Evolutionary conservation across 441 rosid species (phyloP).

Genomic region (Omphalea diandra): DNA sequence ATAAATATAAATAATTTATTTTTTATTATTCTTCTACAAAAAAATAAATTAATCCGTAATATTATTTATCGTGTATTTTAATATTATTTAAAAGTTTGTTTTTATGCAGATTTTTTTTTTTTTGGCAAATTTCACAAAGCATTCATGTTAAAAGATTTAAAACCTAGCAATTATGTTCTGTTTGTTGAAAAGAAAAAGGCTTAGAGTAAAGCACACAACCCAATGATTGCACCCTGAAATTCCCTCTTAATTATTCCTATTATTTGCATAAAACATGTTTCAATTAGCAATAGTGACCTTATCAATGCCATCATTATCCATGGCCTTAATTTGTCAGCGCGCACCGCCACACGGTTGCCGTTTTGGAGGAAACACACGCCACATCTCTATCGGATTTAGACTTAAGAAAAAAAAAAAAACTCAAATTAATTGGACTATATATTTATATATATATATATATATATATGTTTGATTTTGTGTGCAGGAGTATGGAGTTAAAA

Average conservation of each 20-base stretch:
- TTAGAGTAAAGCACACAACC: neutral
- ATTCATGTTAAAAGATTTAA: no score
- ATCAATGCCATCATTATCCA: neutral
- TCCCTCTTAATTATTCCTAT: no score
- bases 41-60: no score
- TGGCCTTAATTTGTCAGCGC: neutral
- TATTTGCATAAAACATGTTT: neutral
- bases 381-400: no score
- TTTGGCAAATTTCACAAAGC: neutral
- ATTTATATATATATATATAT: no score
- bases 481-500: conserved; percentile 65
- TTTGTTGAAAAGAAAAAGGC: neutral
- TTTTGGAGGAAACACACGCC: neutral
- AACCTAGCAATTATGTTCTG: neutral
- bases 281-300: conserved; percentile 13
- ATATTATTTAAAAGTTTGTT: no score
- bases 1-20: no score
- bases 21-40: no score
- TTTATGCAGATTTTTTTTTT: neutral
- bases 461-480: neutral
- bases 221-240: conserved; percentile 2
- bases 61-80: no score
- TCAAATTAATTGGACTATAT: no score
- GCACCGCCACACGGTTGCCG: neutral
- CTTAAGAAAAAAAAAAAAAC: neutral